Conservation (phyloP, 2,329 filamentous ascomycete genomes). For the Leptodontidium sp. region DNA sequence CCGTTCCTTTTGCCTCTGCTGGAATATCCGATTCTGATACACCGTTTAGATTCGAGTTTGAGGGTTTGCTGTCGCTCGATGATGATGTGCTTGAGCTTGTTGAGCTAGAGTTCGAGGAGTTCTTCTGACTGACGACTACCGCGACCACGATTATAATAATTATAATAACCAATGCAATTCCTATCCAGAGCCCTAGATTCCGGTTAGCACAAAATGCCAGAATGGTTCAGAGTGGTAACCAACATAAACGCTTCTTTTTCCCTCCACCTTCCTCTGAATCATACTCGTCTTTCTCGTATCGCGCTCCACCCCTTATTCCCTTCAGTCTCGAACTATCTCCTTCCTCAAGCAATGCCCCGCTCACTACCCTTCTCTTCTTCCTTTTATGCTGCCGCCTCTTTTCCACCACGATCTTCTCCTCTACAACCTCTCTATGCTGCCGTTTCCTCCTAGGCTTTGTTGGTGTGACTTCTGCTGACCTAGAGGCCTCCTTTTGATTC, state of each 20-base stretch:
- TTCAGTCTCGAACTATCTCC: constrained; percentile 62
- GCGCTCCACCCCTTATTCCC: constrained; percentile 58
- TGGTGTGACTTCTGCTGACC: constrained; percentile 36
- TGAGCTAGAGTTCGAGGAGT: constrained; percentile 35
- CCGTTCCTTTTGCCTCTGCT: constrained; percentile 72
- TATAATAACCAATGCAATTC: constrained; percentile 60
- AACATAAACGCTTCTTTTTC: constrained; percentile 69
- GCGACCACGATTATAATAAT: constrained; percentile 74
- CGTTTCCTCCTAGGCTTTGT: constrained; percentile 40
- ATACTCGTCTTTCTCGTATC: constrained; percentile 50
- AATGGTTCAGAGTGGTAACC: constrained; percentile 43
- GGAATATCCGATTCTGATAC: constrained; percentile 60
- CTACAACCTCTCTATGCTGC: constrained; percentile 34
- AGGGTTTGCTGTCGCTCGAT: constrained; percentile 33
- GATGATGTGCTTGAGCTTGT: constrained; percentile 32
- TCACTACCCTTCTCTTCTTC: constrained; percentile 67
- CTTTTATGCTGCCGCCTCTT: constrained; percentile 42
- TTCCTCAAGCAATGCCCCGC: constrained; percentile 74
- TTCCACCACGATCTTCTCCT: constrained; percentile 42
- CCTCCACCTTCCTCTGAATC: constrained; percentile 52
- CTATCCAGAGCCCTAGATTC: constrained; percentile 52
- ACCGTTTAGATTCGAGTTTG: constrained; percentile 58
- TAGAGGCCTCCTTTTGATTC: constrained; percentile 39
- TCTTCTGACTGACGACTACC: constrained; percentile 71
- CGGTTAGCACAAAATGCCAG: constrained; percentile 28